A percentile compares a stretch with the other conserved stretches of the same genome.
These are phyloP conservation scores for Actinomucor elegans DNA, from an alignment of 371 early-diverging fungal species.

Conservation along the genomic window DNA sequence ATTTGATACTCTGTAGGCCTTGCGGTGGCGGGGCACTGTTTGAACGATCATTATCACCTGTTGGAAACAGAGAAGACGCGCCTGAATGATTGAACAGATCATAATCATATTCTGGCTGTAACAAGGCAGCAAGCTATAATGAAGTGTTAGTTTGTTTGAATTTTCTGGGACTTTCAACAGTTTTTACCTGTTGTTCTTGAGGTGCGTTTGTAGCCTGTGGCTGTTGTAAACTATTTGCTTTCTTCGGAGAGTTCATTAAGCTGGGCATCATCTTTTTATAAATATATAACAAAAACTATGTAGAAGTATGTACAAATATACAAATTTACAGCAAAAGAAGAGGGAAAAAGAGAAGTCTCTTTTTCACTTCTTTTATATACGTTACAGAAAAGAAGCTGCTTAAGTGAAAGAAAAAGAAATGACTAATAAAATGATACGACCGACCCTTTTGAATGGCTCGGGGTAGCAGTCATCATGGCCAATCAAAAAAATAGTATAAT, in stretches of 20 bases:
- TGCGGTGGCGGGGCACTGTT: constrained; percentile 13
- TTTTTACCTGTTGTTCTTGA: constrained; percentile 17
- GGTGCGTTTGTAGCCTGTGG: constrained; percentile 11
- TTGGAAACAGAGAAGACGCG: constrained; percentile 16
- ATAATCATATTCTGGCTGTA: constrained; percentile 15
- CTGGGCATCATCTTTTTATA: constrained; percentile 15
- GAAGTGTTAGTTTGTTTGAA: no score
- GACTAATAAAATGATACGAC: not conserved
- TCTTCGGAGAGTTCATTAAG: constrained; percentile 12
- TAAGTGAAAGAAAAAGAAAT: not conserved
- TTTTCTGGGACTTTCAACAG: no score
- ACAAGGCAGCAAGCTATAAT: constrained; percentile 8
- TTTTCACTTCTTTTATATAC: not conserved
- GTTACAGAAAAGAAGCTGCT: no score
- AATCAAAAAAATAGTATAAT: not conserved
- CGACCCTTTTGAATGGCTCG: no score
- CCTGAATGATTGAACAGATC: constrained; percentile 11
- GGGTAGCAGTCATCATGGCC: no score
- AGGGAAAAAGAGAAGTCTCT: not conserved
- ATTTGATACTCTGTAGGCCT: constrained; percentile 8
- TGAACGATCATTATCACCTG: constrained; percentile 3
- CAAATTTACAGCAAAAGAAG: constrained; percentile 8
- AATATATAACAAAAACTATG: constrained; percentile 4
- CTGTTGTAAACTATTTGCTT: constrained; percentile 2
- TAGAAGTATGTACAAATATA: constrained; percentile 14